Evolutionary conservation across 768 basidiomycete species (phyloP).

Genomic region (Suillus cothurnatus): DNA sequence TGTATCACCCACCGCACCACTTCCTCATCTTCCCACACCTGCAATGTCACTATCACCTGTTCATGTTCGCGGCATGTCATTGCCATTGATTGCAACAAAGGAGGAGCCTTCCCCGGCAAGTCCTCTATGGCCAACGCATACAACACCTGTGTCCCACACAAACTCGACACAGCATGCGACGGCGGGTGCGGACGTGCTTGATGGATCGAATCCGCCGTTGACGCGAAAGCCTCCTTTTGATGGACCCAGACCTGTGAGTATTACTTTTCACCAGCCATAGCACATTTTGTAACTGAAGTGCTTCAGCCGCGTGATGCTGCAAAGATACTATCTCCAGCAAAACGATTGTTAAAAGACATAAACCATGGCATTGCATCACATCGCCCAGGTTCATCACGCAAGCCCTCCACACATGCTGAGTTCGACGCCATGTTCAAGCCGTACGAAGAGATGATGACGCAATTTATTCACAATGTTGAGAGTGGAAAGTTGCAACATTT

Average conservation of each 20-base stretch:
- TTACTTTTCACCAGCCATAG: neutral
- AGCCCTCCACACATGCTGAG: slow-evolving; percentile 25
- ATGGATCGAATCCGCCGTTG: slow-evolving; percentile 2
- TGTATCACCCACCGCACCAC: slow-evolving; percentile 21
- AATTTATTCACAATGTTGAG: slow-evolving; percentile 23
- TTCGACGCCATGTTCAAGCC: slow-evolving; percentile 22
- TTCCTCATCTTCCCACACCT: slow-evolving; percentile 32
- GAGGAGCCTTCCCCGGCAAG: slow-evolving; percentile 14
- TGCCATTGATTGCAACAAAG: slow-evolving; percentile 34
- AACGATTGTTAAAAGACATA: slow-evolving; percentile 16
- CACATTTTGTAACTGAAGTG: neutral
- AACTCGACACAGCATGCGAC: neutral
- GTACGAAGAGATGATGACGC: slow-evolving; percentile 21
- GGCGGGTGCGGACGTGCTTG: neutral
- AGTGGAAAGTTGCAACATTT: slow-evolving; percentile 23
- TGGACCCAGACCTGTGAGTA: slow-evolving; percentile 4
- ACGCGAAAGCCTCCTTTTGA: neutral
- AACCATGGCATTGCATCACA: slow-evolving; percentile 13
- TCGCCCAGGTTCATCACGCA: neutral
- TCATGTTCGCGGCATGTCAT: slow-evolving; percentile 19
- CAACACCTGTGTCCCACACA: neutral
- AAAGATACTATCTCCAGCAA: neutral
- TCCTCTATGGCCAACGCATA: neutral
- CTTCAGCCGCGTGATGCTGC: neutral
- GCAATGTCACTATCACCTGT: slow-evolving; percentile 27